Conservation (phyloP, 169 alveolate genomes). For the Eimeria necatrix region DNA sequence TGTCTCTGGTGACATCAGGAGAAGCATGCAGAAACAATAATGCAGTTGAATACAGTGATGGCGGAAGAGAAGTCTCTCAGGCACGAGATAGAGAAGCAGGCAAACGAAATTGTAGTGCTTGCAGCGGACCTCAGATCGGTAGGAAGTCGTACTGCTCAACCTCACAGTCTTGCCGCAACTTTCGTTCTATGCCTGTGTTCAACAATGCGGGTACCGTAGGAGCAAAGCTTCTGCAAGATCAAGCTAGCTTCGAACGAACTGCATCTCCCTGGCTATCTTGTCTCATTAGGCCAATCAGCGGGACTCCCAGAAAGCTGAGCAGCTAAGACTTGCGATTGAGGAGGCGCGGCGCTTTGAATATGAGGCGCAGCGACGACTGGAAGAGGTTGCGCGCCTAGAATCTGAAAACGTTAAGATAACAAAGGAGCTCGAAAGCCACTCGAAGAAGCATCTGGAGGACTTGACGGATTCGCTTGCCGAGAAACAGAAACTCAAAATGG, state of each 20-base stretch:
- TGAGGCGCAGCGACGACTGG: slow-evolving; percentile 13
- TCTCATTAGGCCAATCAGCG: slow-evolving; percentile 48
- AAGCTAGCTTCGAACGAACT: no score
- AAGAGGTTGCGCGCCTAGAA: slow-evolving; percentile 19
- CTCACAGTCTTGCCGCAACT: no score
- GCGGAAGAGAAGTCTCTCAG: slow-evolving; percentile 55
- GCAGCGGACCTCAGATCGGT: slow-evolving; percentile 51
- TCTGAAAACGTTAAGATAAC: slow-evolving; percentile 45
- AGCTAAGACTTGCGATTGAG: slow-evolving; percentile 15
- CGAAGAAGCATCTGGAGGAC: slow-evolving; percentile 51
- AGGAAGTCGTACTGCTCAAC: neutral
- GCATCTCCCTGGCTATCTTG: neutral
- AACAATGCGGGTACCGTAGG: neutral
- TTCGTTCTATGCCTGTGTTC: neutral
- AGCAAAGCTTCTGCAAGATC: no score
- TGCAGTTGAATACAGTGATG: slow-evolving; percentile 4
- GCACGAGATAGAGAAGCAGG: slow-evolving; percentile 63
- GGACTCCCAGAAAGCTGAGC: slow-evolving; percentile 56
- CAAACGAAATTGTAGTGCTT: slow-evolving; percentile 44
- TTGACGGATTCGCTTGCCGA: slow-evolving; percentile 30
- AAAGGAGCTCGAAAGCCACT: slow-evolving; percentile 36
- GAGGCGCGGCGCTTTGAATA: slow-evolving; percentile 34
- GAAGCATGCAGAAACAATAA: slow-evolving; percentile 25
- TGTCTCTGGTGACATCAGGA: slow-evolving; percentile 24
- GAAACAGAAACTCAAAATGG: slow-evolving; percentile 50